Evolutionary conservation across 2,329 filamentous ascomycete genomes (phyloP), one percentile per base, ranked within the genome.

Genomic region (Paecilomyces variotii): DNA sequence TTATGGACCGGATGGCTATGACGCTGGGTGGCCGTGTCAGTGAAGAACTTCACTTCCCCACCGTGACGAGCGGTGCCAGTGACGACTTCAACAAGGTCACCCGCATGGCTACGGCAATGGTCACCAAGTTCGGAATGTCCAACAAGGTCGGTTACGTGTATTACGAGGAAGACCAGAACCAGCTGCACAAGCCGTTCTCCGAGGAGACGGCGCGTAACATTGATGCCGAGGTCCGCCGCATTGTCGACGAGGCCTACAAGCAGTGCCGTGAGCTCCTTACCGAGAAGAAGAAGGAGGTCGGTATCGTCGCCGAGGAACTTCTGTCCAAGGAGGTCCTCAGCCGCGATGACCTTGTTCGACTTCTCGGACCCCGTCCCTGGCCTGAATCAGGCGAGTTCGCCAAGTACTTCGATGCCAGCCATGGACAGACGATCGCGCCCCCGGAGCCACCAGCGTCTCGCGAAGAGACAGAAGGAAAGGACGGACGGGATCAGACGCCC

Each of bases 1-100:
- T 99, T 50, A 96, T 97, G 90, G 94, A 99, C 74, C 91, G 94
- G 66, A 99, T 99, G 94, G 94, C 94, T 63, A 99, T 99, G 94
- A 97, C 93, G 2, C 87, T 99, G 57, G 94, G 92, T 66, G 94
- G 94, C 1, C 91, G 94, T 64, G 89, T 99, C 26, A 94, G 89
- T 24, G 94, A 99, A 77, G 94, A 99, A 76, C 79, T 99, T 6
- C 93, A 99, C 78, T 99, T 99, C 76, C 88, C 94, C 34, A 96
- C 91, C 0, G 94, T 99, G 24, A 99, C 94, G 1, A 94, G 90
- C 53, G 94, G 94, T 59, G 94, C 93, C 24, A 92, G 87, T 57
- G 94, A 97, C 73, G 94, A 99, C 73, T 99, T 99, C 84, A 93
- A 94, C 77, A 99, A 99, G 79, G 94, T 97, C 49, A 97, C 94